phyloP scores from a whole-genome alignment of 345 rosid genomes.

The Salix udensis region DNA sequence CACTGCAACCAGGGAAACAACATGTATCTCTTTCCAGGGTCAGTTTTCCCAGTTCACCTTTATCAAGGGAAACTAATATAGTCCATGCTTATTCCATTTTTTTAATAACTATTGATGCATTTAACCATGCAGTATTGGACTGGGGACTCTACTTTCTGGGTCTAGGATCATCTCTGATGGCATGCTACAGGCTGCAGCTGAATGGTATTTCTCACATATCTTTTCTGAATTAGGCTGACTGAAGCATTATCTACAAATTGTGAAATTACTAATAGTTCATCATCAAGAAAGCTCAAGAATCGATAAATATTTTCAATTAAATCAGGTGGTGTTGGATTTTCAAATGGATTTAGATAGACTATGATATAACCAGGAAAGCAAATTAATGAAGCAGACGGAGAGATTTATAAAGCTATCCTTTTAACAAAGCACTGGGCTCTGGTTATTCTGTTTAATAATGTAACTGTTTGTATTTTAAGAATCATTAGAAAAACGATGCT shows the following conservation, averaged over 20 bases:
- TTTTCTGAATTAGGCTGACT: neutral
- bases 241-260: neutral
- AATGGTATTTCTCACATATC: slow-evolving; percentile 51
- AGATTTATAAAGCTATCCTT: neutral
- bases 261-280: neutral
- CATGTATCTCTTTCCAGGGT: slow-evolving; percentile 99
- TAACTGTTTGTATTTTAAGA: neutral
- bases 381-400: neutral
- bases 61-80: neutral
- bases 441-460: neutral
- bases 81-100: neutral
- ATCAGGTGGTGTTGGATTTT: neutral
- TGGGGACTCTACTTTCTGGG: slow-evolving; percentile 94
- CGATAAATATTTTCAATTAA: neutral
- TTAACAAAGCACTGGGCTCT: neutral
- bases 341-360: neutral
- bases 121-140: slow-evolving; percentile 69
- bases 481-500: neutral
- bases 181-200: slow-evolving; percentile 99
- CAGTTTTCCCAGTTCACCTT: slow-evolving; percentile 24
- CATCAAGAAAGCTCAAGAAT: neutral
- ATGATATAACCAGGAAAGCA: neutral
- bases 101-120: neutral
- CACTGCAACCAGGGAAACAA: slow-evolving; percentile 97
- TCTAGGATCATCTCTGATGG: slow-evolving; percentile 81